Conservation (phyloP, 768 basidiomycete species). For the Leccinum uliginosum region DNA sequence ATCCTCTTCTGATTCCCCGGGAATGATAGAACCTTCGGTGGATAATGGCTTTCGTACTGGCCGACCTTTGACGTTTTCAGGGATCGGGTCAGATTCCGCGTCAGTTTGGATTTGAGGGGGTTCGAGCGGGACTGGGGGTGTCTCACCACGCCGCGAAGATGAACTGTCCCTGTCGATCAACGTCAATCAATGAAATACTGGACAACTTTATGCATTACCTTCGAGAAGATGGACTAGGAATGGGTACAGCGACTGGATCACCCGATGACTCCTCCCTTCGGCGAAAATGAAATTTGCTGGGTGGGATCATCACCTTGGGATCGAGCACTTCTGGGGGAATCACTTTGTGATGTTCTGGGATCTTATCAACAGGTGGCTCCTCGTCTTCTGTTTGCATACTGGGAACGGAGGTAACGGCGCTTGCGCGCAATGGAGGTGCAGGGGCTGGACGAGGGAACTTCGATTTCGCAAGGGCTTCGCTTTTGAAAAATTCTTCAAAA, state of each 20-base stretch:
- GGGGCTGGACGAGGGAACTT: conserved; percentile 61
- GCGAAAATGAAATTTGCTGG: conserved; percentile 73
- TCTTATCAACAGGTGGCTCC: conserved; percentile 35
- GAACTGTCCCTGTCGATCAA: conserved; percentile 9
- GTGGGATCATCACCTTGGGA: conserved; percentile 76
- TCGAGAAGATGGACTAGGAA: conserved; percentile 8
- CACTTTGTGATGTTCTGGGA: conserved; percentile 68
- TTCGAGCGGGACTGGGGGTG: conserved; percentile 9
- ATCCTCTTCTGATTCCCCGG: conserved; percentile 82
- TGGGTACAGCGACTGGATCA: conserved; percentile 2
- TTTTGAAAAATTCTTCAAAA: conserved; percentile 91
- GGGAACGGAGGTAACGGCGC: conserved; percentile 5
- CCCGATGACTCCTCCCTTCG: conserved; percentile 30
- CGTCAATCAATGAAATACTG: neutral
- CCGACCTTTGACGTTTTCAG: conserved; percentile 14
- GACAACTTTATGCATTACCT: conserved; percentile 16
- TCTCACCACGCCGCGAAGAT: conserved; percentile 17
- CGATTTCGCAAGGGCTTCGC: conserved; percentile 68
- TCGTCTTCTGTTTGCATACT: conserved; percentile 29
- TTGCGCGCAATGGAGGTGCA: conserved; percentile 11
- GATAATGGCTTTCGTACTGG: conserved; percentile 30
- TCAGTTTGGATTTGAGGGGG: conserved; percentile 12
- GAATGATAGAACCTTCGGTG: conserved; percentile 64
- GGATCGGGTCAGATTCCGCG: conserved; percentile 5
- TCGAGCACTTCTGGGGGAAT: conserved; percentile 81